Percentiles rank a stretch among this genome's conserved stretches.
These are phyloP conservation scores for Curvularia lunata DNA, from an alignment of 2,329 filamentous ascomycete species.

Conservation along the genomic window DNA sequence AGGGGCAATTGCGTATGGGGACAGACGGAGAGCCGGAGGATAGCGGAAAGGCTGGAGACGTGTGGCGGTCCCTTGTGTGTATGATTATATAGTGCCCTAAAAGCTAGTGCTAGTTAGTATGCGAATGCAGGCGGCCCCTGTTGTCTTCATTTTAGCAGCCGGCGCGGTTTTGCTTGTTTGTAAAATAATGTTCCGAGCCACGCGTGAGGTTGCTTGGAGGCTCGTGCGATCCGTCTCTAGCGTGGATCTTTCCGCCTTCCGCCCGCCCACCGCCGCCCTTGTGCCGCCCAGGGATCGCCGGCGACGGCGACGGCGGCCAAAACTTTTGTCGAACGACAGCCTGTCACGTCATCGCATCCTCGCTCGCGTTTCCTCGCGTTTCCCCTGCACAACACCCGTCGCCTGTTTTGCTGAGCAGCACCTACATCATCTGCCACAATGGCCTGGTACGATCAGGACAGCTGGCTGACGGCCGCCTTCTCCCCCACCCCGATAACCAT, in stretches of 20 bases:
- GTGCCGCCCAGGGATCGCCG: conserved; percentile 10
- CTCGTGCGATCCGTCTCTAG: conserved; percentile 27
- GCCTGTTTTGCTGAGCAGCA: not conserved
- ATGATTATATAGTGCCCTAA: conserved; percentile 47
- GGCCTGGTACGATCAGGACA: conserved; percentile 49
- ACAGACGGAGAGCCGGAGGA: conserved; percentile 15
- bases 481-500: conserved; percentile 60
- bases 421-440: conserved; percentile 18
- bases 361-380: conserved; percentile 1
- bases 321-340: conserved; percentile 18
- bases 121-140: conserved; percentile 35
- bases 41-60: conserved; percentile 30
- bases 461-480: conserved; percentile 56
- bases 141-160: conserved; percentile 16
- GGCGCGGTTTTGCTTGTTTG: not conserved
- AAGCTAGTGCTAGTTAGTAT: conserved; percentile 32
- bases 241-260: conserved; percentile 21
- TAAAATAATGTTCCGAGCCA: conserved; percentile 14
- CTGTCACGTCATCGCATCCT: conserved; percentile 32
- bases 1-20: conserved; percentile 7
- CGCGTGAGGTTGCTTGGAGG: conserved; percentile 42
- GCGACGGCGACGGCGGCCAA: conserved; percentile 10
- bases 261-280: conserved; percentile 24
- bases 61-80: conserved; percentile 46
- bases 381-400: not conserved